Percentiles rank a stretch among this genome's conserved stretches.
Conservation (phyloP, 1,284 basidiomycete species). For the Tremellales sp. region DNA sequence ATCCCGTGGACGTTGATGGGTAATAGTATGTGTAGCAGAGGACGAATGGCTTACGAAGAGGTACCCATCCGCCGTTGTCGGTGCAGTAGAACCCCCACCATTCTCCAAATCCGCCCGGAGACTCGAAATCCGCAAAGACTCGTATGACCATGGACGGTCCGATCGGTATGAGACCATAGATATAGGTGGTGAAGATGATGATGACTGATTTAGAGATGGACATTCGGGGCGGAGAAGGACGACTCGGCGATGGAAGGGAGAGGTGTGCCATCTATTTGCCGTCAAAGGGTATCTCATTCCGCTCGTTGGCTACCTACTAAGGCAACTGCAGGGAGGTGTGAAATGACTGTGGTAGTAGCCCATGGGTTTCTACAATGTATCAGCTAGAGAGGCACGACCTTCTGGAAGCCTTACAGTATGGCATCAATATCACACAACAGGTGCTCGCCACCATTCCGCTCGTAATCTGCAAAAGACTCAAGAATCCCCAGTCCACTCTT, state of each 20-base stretch:
- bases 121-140: not conserved
- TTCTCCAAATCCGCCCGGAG: slow-evolving; percentile 5
- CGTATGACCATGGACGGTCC: slow-evolving; percentile 12
- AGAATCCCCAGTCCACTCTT: slow-evolving; percentile 1
- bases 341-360: slow-evolving; percentile 9
- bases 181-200: slow-evolving; percentile 7
- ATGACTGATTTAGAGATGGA: not conserved
- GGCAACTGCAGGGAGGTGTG: slow-evolving; percentile 13
- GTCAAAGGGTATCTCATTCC: too few species aligned
- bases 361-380: slow-evolving; percentile 6
- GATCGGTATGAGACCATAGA: slow-evolving; percentile 13
- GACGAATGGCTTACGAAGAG: slow-evolving; percentile 8
- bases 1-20: not conserved
- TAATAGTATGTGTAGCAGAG: not conserved
- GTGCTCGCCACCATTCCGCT: not conserved
- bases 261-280: too few species aligned
- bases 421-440: slow-evolving; percentile 6
- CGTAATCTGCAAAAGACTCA: slow-evolving; percentile 2
- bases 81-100: slow-evolving; percentile 25
- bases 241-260: not conserved
- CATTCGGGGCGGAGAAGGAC: slow-evolving; percentile 2
- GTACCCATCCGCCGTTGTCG: slow-evolving; percentile 12
- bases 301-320: slow-evolving; percentile 9
- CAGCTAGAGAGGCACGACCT: too few species aligned
- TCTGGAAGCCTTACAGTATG: not conserved